Evolutionary conservation across 2,329 filamentous ascomycete species (phyloP), one percentile per base, ranked within the genome.

Genomic region (Eutypella sp.): DNA sequence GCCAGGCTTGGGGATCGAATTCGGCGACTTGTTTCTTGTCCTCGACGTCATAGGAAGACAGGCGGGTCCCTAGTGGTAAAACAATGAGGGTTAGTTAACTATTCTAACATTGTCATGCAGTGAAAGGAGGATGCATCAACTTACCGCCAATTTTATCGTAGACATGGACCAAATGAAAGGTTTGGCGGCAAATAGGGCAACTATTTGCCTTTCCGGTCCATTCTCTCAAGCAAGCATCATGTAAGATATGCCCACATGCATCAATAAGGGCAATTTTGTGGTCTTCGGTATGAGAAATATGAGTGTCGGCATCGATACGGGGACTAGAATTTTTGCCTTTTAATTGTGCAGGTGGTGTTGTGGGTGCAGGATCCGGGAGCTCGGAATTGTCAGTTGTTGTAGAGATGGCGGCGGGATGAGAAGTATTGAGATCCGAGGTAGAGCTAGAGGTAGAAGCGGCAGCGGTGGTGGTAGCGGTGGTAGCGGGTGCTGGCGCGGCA

Each of bases 131-230:
- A 41, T 19, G 42, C 33, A 47, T 49, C 39, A 47, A 74, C 81
- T 70, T 79, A 93, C 89, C 89, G 75, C 89, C 87, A 60, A 90
- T 71, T 56, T 78, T 81, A 61, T 87, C 82, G 66, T 86, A 86
- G 50, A 99, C 83, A 64, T 93, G 83, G 55, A 99, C 91, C 58
- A 85, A 72, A 68, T 97, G 92, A 73, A 99, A 97, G 52, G 79
- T 82, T 59, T 89, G 87, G 56, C 93, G 87, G 70, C 93, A 99
- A 67, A 99, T 96, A 39, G 93, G 93, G 67, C 93, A 99, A 64
- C 91, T 96, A 69, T 97, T 99, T 53, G 93, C 92, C 66, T 95
- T 87, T 69, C 95, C 89, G 39, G 92, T 89, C 93, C 93, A 99
- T 57, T 90, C 89, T 58, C 87, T 86, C 56, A 99, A 78, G 67